These are phyloP conservation scores for Acarospora socialis DNA, from an alignment of 2,329 filamentous ascomycete genomes.

Conservation along the genomic window DNA sequence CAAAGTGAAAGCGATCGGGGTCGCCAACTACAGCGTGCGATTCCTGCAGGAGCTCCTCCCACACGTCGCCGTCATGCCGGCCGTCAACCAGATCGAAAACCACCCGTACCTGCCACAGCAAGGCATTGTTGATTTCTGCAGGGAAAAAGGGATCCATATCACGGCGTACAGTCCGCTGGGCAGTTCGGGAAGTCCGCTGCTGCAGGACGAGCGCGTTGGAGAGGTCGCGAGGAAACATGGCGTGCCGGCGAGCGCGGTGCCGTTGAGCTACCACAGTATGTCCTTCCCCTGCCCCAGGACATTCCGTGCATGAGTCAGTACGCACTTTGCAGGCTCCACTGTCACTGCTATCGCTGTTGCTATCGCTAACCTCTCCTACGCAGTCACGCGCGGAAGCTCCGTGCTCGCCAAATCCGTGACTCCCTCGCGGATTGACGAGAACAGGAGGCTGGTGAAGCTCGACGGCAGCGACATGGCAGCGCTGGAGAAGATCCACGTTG, in stretches of 20 bases:
- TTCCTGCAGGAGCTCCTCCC: constrained; percentile 39
- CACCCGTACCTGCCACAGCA: constrained; percentile 54
- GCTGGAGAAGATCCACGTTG: constrained; percentile 2
- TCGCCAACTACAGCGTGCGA: constrained; percentile 43
- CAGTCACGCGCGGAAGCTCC: constrained; percentile 53
- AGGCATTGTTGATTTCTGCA: constrained; percentile 37
- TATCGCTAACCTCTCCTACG: not conserved
- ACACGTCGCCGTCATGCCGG: constrained; percentile 45
- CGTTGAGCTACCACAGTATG: constrained; percentile 60
- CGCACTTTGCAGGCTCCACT: no score
- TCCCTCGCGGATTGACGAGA: constrained; percentile 52
- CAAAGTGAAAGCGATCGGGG: constrained; percentile 43
- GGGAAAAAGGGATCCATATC: constrained; percentile 35
- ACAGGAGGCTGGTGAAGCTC: constrained; percentile 51
- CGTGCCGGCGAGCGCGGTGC: constrained; percentile 35
- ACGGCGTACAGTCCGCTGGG: constrained; percentile 37
- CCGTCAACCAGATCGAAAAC: constrained; percentile 68
- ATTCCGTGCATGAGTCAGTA: no score
- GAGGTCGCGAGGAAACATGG: constrained; percentile 6
- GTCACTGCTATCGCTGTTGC: no score
- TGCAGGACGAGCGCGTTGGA: constrained; percentile 2
- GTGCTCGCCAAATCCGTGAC: constrained; percentile 63
- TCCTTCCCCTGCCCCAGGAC: constrained; percentile 12
- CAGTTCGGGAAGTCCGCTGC: constrained; percentile 12
- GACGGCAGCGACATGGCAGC: constrained; percentile 47